Percentiles rank a stretch among this genome's conserved stretches.
These are phyloP conservation scores for Thozetella sp. DNA, from an alignment of 495 filamentous ascomycete genomes.

Conservation along the genomic window DNA sequence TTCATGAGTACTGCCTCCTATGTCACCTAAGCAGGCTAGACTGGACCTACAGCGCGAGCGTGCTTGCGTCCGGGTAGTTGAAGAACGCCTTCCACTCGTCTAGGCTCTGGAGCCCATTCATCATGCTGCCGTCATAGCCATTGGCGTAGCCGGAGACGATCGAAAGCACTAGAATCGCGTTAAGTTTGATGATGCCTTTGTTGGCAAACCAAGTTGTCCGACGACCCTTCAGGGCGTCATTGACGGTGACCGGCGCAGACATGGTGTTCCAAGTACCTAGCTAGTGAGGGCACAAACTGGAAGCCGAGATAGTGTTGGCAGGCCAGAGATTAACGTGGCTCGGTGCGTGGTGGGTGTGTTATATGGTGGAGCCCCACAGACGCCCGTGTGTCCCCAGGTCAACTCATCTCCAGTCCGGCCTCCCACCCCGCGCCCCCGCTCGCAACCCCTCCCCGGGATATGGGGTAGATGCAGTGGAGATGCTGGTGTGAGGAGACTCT, in stretches of 20 bases:
- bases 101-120: conserved; percentile 55
- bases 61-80: conserved; percentile 13
- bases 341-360: neutral
- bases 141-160: neutral
- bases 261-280: neutral
- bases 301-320: neutral
- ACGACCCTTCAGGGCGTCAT: neutral
- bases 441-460: too few relatives aligned
- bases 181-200: neutral
- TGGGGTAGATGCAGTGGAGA: too few relatives aligned
- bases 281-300: neutral
- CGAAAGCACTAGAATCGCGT: neutral
- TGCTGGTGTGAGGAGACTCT: too few relatives aligned
- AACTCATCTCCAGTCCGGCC: too few relatives aligned
- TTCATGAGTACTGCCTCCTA: conserved; percentile 45
- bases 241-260: neutral
- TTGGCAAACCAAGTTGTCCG: neutral
- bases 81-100: conserved; percentile 40
- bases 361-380: neutral
- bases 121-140: conserved; percentile 32
- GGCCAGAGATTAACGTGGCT: neutral
- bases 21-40: neutral
- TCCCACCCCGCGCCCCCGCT: too few relatives aligned
- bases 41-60: conserved; percentile 35
- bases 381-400: too few relatives aligned